Evolutionary conservation across 176 grass and related monocot species (phyloP).

Genomic region (Oryza brachyantha): DNA sequence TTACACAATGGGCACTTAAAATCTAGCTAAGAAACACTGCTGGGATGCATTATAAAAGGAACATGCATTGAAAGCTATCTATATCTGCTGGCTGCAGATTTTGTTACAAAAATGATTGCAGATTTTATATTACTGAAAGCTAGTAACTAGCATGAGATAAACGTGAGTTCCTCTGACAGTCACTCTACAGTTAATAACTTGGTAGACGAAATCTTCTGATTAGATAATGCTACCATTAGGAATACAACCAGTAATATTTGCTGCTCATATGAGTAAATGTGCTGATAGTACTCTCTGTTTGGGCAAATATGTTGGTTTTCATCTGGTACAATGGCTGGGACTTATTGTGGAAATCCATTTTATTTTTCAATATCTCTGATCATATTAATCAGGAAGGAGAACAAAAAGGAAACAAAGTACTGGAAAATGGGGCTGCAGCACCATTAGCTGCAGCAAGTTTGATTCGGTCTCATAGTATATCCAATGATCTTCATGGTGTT

Average conservation of each 20-base stretch:
- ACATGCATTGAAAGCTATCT: constrained; percentile 1
- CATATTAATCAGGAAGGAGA: constrained; percentile 53
- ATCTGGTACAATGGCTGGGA: constrained; percentile 8
- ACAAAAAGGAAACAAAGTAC: constrained; percentile 48
- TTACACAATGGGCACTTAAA: not conserved
- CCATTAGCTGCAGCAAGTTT: constrained; percentile 60
- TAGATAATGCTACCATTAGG: not conserved
- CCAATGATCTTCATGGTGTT: constrained; percentile 84
- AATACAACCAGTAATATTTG: not conserved
- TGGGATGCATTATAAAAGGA: constrained; percentile 15
- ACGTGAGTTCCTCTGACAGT: not conserved
- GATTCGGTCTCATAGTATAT: constrained; percentile 79
- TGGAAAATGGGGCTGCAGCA: constrained; percentile 60
- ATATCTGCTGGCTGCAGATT: constrained; percentile 21
- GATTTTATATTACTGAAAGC: constrained; percentile 17
- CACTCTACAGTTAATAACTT: not conserved
- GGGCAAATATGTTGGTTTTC: constrained; percentile 4
- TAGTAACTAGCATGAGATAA: not conserved
- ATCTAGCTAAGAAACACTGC: not conserved
- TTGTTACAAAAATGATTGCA: constrained; percentile 2
- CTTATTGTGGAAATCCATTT: not conserved
- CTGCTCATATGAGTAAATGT: constrained; percentile 18
- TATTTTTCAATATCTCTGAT: not conserved
- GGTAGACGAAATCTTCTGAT: not conserved
- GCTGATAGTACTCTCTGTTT: not conserved